These are phyloP conservation scores for Hypomontagnella monticulosa DNA, from an alignment of 495 filamentous ascomycete species.

Conservation along the genomic window DNA sequence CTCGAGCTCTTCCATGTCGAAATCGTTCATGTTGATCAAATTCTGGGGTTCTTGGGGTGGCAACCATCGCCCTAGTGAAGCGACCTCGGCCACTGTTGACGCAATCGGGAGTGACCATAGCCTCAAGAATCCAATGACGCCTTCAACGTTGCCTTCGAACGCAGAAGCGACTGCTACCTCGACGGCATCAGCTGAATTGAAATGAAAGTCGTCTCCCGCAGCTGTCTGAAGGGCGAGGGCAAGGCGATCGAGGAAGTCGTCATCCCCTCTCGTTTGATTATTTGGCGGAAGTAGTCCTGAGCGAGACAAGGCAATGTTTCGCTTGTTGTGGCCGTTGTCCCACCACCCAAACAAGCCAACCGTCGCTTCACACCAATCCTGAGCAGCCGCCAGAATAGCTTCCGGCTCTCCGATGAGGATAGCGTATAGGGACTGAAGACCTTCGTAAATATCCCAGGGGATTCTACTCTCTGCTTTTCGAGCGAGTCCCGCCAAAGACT, in stretches of 20 bases:
- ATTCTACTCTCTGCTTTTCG: slow-evolving; percentile 82
- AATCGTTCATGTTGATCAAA: slow-evolving; percentile 52
- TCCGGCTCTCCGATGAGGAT: slow-evolving; percentile 74
- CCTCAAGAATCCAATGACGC: slow-evolving; percentile 74
- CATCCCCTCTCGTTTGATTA: slow-evolving; percentile 31
- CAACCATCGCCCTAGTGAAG: slow-evolving; percentile 79
- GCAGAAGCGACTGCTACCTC: slow-evolving; percentile 83
- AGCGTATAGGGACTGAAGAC: slow-evolving; percentile 76
- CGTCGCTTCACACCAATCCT: slow-evolving; percentile 90
- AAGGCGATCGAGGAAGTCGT: slow-evolving; percentile 59
- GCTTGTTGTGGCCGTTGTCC: slow-evolving; percentile 75
- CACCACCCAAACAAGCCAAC: slow-evolving; percentile 86
- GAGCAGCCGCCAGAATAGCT: slow-evolving; percentile 73
- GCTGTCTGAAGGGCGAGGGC: slow-evolving; percentile 59
- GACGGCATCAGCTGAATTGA: slow-evolving; percentile 74
- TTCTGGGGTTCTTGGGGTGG: slow-evolving; percentile 58
- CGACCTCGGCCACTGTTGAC: slow-evolving; percentile 80
- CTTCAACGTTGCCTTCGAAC: slow-evolving; percentile 79
- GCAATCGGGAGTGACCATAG: slow-evolving; percentile 81
- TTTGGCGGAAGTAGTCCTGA: slow-evolving; percentile 50
- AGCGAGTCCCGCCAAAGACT: slow-evolving; percentile 63
- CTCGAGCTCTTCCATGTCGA: slow-evolving; percentile 66
- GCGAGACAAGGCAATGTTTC: slow-evolving; percentile 47
- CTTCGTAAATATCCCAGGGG: slow-evolving; percentile 87
- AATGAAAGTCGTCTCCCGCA: slow-evolving; percentile 63